Evolutionary conservation across 345 rosid genomes (phyloP).

Genomic region (Aethionema arabicum): DNA sequence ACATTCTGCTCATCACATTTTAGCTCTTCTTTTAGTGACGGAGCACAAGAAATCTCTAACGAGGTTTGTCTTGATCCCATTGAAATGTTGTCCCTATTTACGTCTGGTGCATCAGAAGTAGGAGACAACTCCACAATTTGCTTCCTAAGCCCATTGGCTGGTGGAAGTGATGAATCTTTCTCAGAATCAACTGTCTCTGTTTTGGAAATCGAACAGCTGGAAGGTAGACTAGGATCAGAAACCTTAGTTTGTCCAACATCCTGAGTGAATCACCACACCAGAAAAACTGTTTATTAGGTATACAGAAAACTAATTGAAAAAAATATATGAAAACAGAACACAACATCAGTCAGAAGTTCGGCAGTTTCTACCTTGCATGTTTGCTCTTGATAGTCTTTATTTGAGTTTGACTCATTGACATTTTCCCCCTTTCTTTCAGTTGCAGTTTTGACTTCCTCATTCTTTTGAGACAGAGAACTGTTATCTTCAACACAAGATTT

Average conservation of each 20-base stretch:
- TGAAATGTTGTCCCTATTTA: slow-evolving; percentile 30
- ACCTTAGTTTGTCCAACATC: slow-evolving; percentile 24
- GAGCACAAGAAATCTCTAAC: slow-evolving; percentile 41
- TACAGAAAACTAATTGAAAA: not conserved
- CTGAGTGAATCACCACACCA: slow-evolving; percentile 19
- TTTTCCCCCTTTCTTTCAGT: slow-evolving; percentile 44
- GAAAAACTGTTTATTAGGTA: slow-evolving; percentile 11
- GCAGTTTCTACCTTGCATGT: slow-evolving; percentile 41
- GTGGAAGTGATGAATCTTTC: slow-evolving; percentile 26
- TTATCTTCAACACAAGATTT: slow-evolving; percentile 42
- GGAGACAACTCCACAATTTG: slow-evolving; percentile 33
- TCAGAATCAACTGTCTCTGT: slow-evolving; percentile 35
- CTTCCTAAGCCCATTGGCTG: slow-evolving; percentile 34
- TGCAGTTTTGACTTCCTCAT: slow-evolving; percentile 37
- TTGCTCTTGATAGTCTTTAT: slow-evolving; percentile 52
- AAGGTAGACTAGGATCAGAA: slow-evolving; percentile 38
- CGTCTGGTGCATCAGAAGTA: slow-evolving; percentile 34
- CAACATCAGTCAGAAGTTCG: slow-evolving; percentile 50
- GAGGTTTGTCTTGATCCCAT: slow-evolving; percentile 36
- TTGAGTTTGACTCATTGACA: slow-evolving; percentile 52
- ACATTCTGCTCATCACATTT: slow-evolving; percentile 35
- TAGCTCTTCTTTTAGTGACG: slow-evolving; percentile 27
- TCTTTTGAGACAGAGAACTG: slow-evolving; percentile 37
- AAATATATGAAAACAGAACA: not conserved
- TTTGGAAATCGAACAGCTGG: slow-evolving; percentile 39